Conservation (phyloP, 1,139 yeast genomes). For the Lodderomyces parapsilosis region DNA sequence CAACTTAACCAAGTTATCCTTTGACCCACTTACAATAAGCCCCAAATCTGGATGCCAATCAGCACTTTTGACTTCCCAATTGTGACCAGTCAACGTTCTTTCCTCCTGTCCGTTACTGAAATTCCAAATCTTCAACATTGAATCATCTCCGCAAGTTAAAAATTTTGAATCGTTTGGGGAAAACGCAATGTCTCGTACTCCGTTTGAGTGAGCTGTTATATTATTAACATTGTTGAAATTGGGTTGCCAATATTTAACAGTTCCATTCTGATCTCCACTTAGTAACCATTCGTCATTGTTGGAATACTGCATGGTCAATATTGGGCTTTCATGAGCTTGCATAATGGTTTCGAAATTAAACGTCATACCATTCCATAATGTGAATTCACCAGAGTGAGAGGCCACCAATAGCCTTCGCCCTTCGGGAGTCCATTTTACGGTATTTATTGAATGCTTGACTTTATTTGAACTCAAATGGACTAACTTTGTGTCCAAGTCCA, state of each 20-base stretch:
- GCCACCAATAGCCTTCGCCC: constrained; percentile 90
- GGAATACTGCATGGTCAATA: constrained; percentile 75
- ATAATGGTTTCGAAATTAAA: constrained; percentile 95
- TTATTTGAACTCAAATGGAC: constrained; percentile 90
- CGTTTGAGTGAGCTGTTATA: constrained; percentile 75
- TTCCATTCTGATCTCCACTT: constrained; percentile 91
- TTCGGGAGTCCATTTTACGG: constrained; percentile 95
- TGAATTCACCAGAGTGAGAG: constrained; percentile 91
- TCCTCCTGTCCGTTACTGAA: constrained; percentile 90
- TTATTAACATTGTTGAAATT: constrained; percentile 94
- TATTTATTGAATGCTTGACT: constrained; percentile 86
- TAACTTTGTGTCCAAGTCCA: constrained; percentile 75
- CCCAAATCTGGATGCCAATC: constrained; percentile 97
- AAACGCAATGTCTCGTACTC: constrained; percentile 83
- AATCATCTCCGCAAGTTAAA: constrained; percentile 91
- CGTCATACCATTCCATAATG: constrained; percentile 95
- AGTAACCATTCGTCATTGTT: constrained; percentile 94
- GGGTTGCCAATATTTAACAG: constrained; percentile 95
- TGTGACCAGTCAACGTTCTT: constrained; percentile 80
- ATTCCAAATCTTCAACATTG: constrained; percentile 87
- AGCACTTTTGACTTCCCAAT: constrained; percentile 97
- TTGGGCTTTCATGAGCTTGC: constrained; percentile 97
- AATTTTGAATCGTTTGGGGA: constrained; percentile 89
- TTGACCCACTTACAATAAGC: constrained; percentile 81
- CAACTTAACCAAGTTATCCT: constrained; percentile 85